These are phyloP conservation scores for Penicillium fuscoglaucum DNA, from an alignment of 2,329 filamentous ascomycete species.

Conservation along the genomic window DNA sequence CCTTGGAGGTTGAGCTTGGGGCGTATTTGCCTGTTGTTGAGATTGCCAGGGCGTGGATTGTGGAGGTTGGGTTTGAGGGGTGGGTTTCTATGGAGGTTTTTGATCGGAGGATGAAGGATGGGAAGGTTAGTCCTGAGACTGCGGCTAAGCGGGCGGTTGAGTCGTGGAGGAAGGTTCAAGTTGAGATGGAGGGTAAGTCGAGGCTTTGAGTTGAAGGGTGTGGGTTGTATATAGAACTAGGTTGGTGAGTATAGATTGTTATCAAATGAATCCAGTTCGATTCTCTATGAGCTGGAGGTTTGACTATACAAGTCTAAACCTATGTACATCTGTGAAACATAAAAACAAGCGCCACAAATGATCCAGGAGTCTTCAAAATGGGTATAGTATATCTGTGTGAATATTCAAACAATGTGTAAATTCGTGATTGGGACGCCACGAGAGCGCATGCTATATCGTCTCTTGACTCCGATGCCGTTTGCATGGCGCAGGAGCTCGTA, in stretches of 20 bases:
- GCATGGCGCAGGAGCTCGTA: conserved; percentile 64
- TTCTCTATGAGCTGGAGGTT: neutral
- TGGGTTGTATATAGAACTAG: neutral
- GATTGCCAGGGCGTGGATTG: conserved; percentile 31
- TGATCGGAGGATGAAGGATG: conserved; percentile 20
- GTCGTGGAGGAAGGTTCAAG: conserved; percentile 24
- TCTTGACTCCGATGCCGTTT: conserved; percentile 70
- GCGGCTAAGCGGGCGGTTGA: conserved; percentile 13
- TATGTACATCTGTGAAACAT: neutral
- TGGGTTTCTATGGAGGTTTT: conserved; percentile 40
- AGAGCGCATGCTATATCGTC: conserved; percentile 77
- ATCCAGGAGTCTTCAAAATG: neutral
- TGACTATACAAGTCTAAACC: conserved; percentile 8
- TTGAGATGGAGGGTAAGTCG: conserved; percentile 1
- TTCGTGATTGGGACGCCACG: conserved; percentile 78
- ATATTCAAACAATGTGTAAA: conserved; percentile 62
- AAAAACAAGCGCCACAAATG: conserved; percentile 1
- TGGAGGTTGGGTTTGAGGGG: conserved; percentile 30
- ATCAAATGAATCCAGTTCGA: neutral
- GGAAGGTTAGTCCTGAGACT: neutral
- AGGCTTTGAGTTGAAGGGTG: neutral
- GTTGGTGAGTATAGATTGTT: neutral
- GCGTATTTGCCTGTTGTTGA: conserved; percentile 32
- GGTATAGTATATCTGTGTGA: conserved; percentile 17
- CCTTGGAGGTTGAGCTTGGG: conserved; percentile 28